These are phyloP conservation scores for Colletotrichum cordylinicola DNA, from an alignment of 2,329 filamentous ascomycete genomes.

Conservation along the genomic window DNA sequence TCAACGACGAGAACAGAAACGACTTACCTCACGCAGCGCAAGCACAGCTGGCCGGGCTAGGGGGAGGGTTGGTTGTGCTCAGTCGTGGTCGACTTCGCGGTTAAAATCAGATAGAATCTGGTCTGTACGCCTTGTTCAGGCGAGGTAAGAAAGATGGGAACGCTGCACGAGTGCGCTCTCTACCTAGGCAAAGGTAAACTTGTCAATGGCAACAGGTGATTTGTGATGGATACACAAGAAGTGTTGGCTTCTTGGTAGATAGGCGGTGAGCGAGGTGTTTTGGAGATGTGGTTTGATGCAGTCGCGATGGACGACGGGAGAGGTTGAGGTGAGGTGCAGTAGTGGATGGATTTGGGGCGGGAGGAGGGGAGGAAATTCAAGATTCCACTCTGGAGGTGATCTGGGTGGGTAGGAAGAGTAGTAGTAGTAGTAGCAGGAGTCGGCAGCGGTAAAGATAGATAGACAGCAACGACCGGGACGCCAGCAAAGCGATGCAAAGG, in stretches of 20 bases:
- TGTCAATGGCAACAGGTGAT: slow-evolving; percentile 14
- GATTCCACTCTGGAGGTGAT: slow-evolving; percentile 21
- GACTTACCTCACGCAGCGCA: slow-evolving; percentile 81
- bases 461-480: neutral
- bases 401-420: slow-evolving; percentile 16
- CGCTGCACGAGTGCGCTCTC: slow-evolving; percentile 7
- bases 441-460: neutral
- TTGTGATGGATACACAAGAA: slow-evolving; percentile 4
- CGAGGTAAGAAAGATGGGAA: slow-evolving; percentile 23
- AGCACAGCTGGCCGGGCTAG: slow-evolving; percentile 78
- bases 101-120: slow-evolving; percentile 20
- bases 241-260: neutral
- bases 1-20: neutral
- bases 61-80: slow-evolving; percentile 48
- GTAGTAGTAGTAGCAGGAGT: neutral
- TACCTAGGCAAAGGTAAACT: slow-evolving; percentile 22
- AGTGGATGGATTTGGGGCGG: slow-evolving; percentile 20
- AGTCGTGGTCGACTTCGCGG: slow-evolving; percentile 50
- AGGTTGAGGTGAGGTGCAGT: neutral
- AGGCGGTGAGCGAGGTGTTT: neutral
- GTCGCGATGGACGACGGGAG: slow-evolving; percentile 7
- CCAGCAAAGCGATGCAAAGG: neutral
- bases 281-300: neutral
- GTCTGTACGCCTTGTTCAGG: slow-evolving; percentile 38
- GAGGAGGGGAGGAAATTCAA: slow-evolving; percentile 22